Base-by-base conservation (phyloP, 1,284 basidiomycete species). In the Moesziomyces antarcticus region DNA sequence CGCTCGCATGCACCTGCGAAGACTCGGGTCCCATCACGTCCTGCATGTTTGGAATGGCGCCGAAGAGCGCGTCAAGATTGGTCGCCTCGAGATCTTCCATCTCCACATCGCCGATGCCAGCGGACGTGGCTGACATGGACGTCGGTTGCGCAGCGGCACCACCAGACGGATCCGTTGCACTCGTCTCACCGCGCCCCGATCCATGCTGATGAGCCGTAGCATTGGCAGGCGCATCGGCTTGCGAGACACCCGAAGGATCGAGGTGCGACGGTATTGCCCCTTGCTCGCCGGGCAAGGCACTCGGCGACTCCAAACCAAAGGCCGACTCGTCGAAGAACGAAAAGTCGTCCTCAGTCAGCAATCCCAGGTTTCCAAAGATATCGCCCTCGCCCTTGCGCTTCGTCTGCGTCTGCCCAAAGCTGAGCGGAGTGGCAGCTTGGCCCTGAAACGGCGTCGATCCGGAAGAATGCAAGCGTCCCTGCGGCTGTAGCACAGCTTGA, bases 331-430 rank as follows among this genome's bases (percentile, higher is more conserved):
- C 78, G 47, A 81, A 81, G 67, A 81, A 81, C 30, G 73, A 74
- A 48, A 81, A 81, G 66, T 81, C 79, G 24, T 81, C 79, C 45
- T 81, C 79, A 9, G 79, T 81, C 30, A 81, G 62, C 50, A 81
- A 48, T 0, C 62, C 76, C 5, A 77, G 50, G 20, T 63, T 62
- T 35, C 53, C 71, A 50, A 78, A 79, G 41, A 70, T 60, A 27
- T 70, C 67, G 40, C 47, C 59, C 22, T 73, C 74, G 9, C 64
- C 57, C 50, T 72, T 71, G 37, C 55, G 69, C 33, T 72, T 66
- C 6, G 63, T 41, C 25, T 50, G 49, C 1, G 27, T n/a, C 40
- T 52, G 58, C 37, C 59, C 20, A 5, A 58, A 56, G 27, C 51
- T 52, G 7, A 62, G 51, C 27, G 58, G 55, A 5, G 58, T 48